Evolutionary conservation across 1,284 basidiomycete genomes (phyloP), one percentile per base, ranked within the genome.

Genomic region (Puccinia novopanici): DNA sequence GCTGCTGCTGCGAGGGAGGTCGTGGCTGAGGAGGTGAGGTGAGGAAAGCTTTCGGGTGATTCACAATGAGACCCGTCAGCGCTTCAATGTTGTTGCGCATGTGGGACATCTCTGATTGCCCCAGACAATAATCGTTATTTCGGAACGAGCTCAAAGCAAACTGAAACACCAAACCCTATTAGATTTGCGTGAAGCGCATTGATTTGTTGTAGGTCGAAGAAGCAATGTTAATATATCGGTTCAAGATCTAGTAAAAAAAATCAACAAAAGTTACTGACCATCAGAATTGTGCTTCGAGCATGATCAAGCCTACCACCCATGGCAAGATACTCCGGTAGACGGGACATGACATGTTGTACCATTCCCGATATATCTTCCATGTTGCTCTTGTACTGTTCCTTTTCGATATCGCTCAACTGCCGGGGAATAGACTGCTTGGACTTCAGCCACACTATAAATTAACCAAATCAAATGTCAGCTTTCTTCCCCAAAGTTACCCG

Each of bases 301-400:
- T 74, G 78, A 40, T 80, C 78, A 13, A 19, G 3, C 45, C 59
- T 57, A 37, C 61, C 61, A 40, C 34, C 73, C 45, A 52, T 37
- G 22, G 50, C 45, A 17, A 80, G 48, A 67, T 73, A 80, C 52
- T 80, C 78, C 4, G 78, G 78, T 22, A 80, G 42, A 24, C 78
- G 70, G 15, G 24, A 27, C 59, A 48, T 74, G 2, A 74, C 42
- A 8, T n/a, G 6, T 40, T 67, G 57, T 19, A 67, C 48, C n/a
- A 73, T 74, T 4, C 30, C 61, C 37, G 61, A 55, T n/a, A 74
- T 67, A 0, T 80, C 78, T 37, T 80, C 78, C 78, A 80, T 80
- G n/a, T 19, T 48, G 34, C 61, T 24, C 12, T 52, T 65, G 71
- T 74, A 80, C 40, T 80, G 57, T 40, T 74, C 78, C 34, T 74